phyloP scores from a whole-genome alignment of 768 basidiomycete genomes.

The Boletus eberwhitei region DNA sequence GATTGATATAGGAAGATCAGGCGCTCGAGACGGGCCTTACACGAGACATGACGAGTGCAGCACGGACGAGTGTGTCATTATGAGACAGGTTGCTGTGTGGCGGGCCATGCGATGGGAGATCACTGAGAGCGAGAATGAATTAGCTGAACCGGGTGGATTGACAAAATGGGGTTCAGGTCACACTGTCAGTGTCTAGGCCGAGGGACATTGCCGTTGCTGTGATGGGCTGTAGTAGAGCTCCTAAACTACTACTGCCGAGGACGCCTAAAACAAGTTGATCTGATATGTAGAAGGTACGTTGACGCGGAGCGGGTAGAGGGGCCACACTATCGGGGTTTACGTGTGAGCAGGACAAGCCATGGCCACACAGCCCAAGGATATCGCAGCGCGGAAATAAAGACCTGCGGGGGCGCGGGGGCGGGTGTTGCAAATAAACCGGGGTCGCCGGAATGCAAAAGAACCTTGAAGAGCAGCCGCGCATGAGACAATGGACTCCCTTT shows the following conservation, averaged over 20 bases:
- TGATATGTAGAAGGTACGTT: constrained; percentile 14
- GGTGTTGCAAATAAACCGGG: constrained; percentile 28
- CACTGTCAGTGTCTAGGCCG: constrained; percentile 2
- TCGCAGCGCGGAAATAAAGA: constrained; percentile 26
- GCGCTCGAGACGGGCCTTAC: neutral
- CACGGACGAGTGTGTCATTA: constrained; percentile 13
- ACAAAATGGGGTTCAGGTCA: constrained; percentile 16
- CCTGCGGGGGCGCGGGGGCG: constrained; percentile 9
- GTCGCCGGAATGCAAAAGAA: constrained; percentile 20
- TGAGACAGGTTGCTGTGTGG: constrained; percentile 19
- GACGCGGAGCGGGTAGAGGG: constrained; percentile 9
- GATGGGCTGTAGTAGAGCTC: constrained; percentile 3
- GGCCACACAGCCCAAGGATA: constrained; percentile 7
- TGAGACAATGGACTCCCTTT: constrained; percentile 25
- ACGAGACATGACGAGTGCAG: constrained; percentile 9
- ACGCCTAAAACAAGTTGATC: constrained; percentile 15
- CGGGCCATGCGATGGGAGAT: constrained; percentile 19
- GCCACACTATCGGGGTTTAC: constrained; percentile 24
- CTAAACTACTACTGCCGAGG: constrained; percentile 21
- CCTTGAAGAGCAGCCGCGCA: constrained; percentile 14
- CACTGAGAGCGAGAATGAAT: constrained; percentile 15
- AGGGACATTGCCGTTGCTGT: constrained; percentile 19
- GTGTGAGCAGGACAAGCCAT: constrained; percentile 18
- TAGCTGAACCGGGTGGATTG: constrained; percentile 8
- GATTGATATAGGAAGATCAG: constrained; percentile 6